A percentile compares a stretch with the other conserved stretches of the same genome.
phyloP scores from a whole-genome alignment of 2,329 filamentous ascomycete species.

The Teratosphaeria epicoccoides region DNA sequence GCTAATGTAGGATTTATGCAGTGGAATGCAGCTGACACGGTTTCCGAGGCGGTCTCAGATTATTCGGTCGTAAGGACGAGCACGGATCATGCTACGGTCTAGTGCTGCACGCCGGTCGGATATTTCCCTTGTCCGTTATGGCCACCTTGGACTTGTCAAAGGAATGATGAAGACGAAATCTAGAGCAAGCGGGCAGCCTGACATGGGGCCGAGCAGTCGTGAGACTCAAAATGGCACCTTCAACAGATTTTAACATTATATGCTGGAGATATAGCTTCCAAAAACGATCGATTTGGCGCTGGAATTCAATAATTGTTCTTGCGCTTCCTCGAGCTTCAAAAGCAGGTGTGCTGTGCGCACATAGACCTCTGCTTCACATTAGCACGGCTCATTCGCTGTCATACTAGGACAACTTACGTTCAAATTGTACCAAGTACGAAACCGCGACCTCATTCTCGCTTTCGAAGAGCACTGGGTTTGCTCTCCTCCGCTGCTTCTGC shows the following conservation, averaged over 20 bases:
- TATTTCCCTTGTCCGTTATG: too few relatives aligned
- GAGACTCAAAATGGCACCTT: too few relatives aligned
- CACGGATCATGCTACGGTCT: too few relatives aligned
- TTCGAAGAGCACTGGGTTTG: conserved; percentile 44
- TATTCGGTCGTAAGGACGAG: too few relatives aligned
- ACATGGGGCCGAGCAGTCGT: not conserved
- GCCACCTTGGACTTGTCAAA: too few relatives aligned
- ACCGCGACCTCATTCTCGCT: conserved; percentile 56
- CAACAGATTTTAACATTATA: not conserved
- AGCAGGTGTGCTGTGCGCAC: conserved; percentile 55
- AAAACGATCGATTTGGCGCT: conserved; percentile 59
- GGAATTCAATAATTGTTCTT: conserved; percentile 47
- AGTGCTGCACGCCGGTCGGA: too few relatives aligned
- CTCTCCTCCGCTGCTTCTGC: conserved; percentile 38
- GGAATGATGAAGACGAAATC: too few relatives aligned
- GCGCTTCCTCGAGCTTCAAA: conserved; percentile 54
- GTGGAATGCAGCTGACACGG: too few relatives aligned
- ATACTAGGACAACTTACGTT: conserved; percentile 44
- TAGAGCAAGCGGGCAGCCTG: too few relatives aligned
- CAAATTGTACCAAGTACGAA: conserved; percentile 59
- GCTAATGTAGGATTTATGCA: too few relatives aligned
- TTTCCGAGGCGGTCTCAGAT: too few relatives aligned
- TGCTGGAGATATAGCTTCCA: conserved; percentile 32
- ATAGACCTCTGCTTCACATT: conserved; percentile 46
- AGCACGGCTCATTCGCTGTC: not conserved